Conservation (phyloP, 768 basidiomycete species). For the Suillus ampliporus region DNA sequence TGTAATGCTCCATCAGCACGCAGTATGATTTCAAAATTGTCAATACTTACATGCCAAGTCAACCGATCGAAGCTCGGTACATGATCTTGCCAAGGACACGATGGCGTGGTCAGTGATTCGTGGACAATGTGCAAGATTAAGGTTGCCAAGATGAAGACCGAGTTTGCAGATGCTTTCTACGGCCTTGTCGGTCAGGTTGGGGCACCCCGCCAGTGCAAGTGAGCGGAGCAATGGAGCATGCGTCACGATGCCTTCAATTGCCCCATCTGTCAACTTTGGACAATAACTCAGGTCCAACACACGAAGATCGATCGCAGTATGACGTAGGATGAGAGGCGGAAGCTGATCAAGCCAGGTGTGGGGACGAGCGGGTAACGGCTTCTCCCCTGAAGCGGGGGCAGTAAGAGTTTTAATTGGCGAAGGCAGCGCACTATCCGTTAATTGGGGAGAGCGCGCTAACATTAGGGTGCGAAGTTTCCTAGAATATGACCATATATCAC, state of each 20-base stretch:
- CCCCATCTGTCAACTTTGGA: slow-evolving; percentile 70
- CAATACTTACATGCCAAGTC: slow-evolving; percentile 81
- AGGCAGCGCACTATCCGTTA: slow-evolving; percentile 86
- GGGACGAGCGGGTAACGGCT: slow-evolving; percentile 61
- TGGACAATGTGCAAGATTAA: slow-evolving; percentile 80
- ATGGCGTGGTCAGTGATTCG: slow-evolving; percentile 83
- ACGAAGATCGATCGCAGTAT: slow-evolving; percentile 75
- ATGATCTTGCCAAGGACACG: slow-evolving; percentile 68
- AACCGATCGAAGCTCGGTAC: slow-evolving; percentile 76
- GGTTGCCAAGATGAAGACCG: slow-evolving; percentile 75
- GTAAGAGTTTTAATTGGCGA: slow-evolving; percentile 43
- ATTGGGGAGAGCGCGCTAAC: slow-evolving; percentile 74
- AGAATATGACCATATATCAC: slow-evolving; percentile 84
- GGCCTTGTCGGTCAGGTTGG: slow-evolving; percentile 70
- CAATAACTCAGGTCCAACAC: slow-evolving; percentile 81
- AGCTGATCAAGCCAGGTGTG: slow-evolving; percentile 64
- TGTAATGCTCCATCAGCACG: slow-evolving; percentile 38
- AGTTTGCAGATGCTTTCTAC: slow-evolving; percentile 73
- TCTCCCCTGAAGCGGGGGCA: slow-evolving; percentile 32
- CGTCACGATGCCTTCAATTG: slow-evolving; percentile 72
- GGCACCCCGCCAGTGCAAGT: slow-evolving; percentile 80
- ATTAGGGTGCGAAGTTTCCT: slow-evolving; percentile 78
- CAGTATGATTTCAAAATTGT: slow-evolving; percentile 16
- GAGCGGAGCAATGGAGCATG: slow-evolving; percentile 81
- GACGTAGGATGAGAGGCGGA: slow-evolving; percentile 66